Base-by-base conservation (phyloP, 2,329 filamentous ascomycete genomes). In the Hymenoscyphus albidus region DNA sequence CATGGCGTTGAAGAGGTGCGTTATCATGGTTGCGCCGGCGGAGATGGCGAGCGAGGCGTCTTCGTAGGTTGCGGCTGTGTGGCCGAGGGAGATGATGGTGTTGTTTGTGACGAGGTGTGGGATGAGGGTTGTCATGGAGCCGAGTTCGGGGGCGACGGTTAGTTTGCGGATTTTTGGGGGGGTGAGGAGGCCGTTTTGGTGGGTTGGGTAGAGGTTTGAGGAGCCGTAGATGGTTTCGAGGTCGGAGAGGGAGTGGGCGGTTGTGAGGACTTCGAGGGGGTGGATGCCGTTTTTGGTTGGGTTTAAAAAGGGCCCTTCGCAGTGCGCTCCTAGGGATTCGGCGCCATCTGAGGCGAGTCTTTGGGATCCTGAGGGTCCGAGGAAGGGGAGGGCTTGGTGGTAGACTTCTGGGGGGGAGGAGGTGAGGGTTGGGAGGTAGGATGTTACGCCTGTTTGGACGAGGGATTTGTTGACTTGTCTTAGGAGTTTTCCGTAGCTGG, bases 1-100 rank as follows among this genome's bases (percentile, higher is more conserved):
- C 93, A 97, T 97, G 32, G 93, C 93, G 76, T 97, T 97, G 85
- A 96, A 97, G 1, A 97, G 82, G 74, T 97, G 93, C 0, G 93
- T 97, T 70, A 97, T 90, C 91, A 96, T 96, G 59, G 85, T 90
- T 1, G 91, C 91, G 61, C 93, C 93, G 6, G 87, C 83, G n/a
- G 80, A 81, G 3, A 95, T 84, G 22, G 91, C 90, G 4, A 80
- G 78, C 3, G 88, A 86, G 0, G 91, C 92, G 74, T 94, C 83
- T 76, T 96, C 91, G 74, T 94, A 96, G 0, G 90, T 92, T 14
- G 92, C 90, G 76, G 96, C 91, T 0, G 92, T 92, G 78, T 97
- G 93, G 7, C 93, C 93, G 68, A 96, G 89, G 1, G 91, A 90
- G 77, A 87, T 92, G 70, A 90, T 81, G 72, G 96, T 93, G 65